phyloP scores from a whole-genome alignment of 805 yeast species.

The Ogataea nitratoaversa region DNA sequence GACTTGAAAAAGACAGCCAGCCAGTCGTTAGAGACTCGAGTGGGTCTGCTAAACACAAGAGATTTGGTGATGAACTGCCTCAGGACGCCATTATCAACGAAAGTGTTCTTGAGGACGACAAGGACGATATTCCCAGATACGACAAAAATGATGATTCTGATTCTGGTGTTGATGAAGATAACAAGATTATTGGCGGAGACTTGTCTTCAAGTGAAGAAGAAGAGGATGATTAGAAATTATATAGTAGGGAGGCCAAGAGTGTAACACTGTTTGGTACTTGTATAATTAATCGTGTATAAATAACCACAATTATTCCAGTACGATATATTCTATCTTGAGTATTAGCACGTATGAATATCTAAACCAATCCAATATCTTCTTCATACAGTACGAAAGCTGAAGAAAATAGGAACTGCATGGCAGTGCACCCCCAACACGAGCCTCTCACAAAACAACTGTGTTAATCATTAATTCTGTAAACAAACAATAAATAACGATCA shows the following conservation, averaged over 20 bases:
- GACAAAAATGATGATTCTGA: conserved; percentile 16
- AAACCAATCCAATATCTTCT: too few species aligned
- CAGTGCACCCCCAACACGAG: too few species aligned
- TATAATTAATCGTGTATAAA: too few species aligned
- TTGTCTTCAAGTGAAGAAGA: conserved; percentile 21
- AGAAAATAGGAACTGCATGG: too few species aligned
- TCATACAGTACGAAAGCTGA: too few species aligned
- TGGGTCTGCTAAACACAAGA: conserved; percentile 32
- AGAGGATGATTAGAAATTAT: conserved; percentile 1
- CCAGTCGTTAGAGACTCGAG: conserved; percentile 40
- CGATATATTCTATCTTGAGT: too few species aligned
- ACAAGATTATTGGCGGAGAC: conserved; percentile 23
- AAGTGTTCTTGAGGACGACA: conserved; percentile 11
- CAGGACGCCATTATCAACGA: conserved; percentile 5
- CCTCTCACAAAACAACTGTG: too few species aligned
- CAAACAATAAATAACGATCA: too few species aligned
- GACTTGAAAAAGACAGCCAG: conserved; percentile 48
- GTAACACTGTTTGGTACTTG: too few species aligned
- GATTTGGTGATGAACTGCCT: conserved; percentile 30
- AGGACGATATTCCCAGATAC: conserved; percentile 23
- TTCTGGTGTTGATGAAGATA: conserved; percentile 24
- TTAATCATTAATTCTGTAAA: conserved; percentile 2
- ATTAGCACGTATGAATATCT: too few species aligned
- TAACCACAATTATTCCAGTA: too few species aligned
- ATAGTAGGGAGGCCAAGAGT: too few species aligned